Evolutionary conservation across 2,329 filamentous ascomycete genomes (phyloP), one percentile per base, ranked within the genome.

Genomic region (Rutstroemia sp.): DNA sequence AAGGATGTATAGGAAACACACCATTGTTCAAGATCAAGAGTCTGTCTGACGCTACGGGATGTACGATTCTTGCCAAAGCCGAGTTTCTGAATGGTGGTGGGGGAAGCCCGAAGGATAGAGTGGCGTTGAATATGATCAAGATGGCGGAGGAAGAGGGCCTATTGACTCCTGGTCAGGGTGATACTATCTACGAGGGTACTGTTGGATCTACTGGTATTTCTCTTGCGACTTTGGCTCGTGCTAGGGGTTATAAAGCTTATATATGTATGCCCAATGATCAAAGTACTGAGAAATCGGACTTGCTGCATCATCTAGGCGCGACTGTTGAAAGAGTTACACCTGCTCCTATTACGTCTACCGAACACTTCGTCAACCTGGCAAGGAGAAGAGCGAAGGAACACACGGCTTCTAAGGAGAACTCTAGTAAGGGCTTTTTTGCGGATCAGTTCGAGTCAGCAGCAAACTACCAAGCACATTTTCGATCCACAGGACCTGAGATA

Each of bases 261-360:
- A 97, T 99, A 63, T 96, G 90, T 76, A 97, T 99, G 91, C 92
- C 94, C 48, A 85, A 89, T 69, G 94, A 99, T 74, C 88, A 95
- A 76, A 84, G 87, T 56, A 75, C 78, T 56, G 94, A 99, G 72
- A 99, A 99, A 73, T 89, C 88, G 5, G 86, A 92, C 65, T 81
- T 99, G 42, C 83, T 99, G 46, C 80, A 87, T 62, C 92, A 94
- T 69, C 83, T 99, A 10, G 94, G 94, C 65, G 94, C 94, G 44
- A 82, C 83, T n/a, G 92, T 99, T 27, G 92, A 96, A 75, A 83
- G 91, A 54, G 92, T 99, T 2, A 81, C 86, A 5, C 91, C 94
- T 12, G 92, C 92, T 9, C 92, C 92, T 57, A 99, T 99, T 62
- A 88, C 95, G n/a, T 91, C 92, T 65, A 88, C 88, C 16, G 83